A percentile compares a stretch with the other conserved stretches of the same genome.
Evolutionary conservation across 371 early-diverging fungal species (phyloP).

Genomic region (Mortierella sp.): DNA sequence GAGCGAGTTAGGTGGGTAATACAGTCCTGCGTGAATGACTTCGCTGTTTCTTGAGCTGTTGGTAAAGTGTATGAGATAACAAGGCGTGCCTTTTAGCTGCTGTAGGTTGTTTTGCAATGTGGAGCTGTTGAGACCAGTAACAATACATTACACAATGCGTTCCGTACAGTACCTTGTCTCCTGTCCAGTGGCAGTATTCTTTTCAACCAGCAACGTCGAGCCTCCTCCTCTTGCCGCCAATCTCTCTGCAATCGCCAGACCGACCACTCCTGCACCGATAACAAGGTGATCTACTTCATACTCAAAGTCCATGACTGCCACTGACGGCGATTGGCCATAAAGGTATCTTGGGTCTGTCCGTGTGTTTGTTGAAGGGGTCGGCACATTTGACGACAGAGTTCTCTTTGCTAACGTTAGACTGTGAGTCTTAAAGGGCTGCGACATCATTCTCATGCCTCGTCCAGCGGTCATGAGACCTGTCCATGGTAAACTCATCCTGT

Average conservation of each 20-base stretch:
- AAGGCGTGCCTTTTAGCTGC: not conserved
- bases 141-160: no score
- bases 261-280: slow-evolving; percentile 88
- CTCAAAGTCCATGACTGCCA: slow-evolving; percentile 31
- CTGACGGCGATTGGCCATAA: not conserved
- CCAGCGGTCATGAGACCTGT: not conserved
- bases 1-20: slow-evolving; percentile 85
- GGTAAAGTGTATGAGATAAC: not conserved
- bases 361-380: not conserved
- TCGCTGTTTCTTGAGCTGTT: slow-evolving; percentile 91
- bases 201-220: slow-evolving; percentile 76
- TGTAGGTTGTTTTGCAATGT: not conserved
- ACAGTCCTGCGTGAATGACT: slow-evolving; percentile 94
- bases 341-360: not conserved
- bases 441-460: not conserved
- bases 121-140: not conserved
- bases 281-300: slow-evolving; percentile 79
- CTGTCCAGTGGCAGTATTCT: slow-evolving; percentile 73
- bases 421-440: not conserved
- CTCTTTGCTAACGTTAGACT: no score
- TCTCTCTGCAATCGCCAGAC: slow-evolving; percentile 79
- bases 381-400: not conserved
- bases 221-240: slow-evolving; percentile 64
- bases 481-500: not conserved
- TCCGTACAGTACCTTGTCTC: slow-evolving; percentile 73